Conservation (phyloP, 2,329 filamentous ascomycete genomes). For the Pseudogymnoascus verrucosus region DNA sequence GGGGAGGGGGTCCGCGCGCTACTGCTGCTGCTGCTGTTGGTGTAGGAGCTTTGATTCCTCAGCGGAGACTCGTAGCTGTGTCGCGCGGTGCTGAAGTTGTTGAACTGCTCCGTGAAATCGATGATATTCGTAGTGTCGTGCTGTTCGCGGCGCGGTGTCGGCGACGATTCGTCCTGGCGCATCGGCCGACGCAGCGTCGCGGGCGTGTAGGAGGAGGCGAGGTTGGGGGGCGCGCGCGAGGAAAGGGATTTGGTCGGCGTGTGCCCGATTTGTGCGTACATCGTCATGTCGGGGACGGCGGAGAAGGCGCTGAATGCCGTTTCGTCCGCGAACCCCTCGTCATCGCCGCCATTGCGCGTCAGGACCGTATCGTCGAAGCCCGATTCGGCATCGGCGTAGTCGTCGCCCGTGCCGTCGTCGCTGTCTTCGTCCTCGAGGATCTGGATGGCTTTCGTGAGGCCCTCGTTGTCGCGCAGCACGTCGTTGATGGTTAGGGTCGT, state of each 20-base stretch:
- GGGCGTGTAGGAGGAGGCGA: not conserved
- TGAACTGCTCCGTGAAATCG: conserved; percentile 79
- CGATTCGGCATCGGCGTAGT: conserved; percentile 23
- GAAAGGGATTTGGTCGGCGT: conserved; percentile 49
- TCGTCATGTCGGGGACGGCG: conserved; percentile 78
- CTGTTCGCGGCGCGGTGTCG: conserved; percentile 29
- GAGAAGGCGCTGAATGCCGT: conserved; percentile 70
- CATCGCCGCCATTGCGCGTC: conserved; percentile 26
- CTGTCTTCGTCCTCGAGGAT: conserved; percentile 49
- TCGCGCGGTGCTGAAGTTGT: conserved; percentile 38
- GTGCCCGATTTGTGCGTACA: conserved; percentile 66
- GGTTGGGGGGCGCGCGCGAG: not conserved
- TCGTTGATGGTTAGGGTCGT: conserved; percentile 37
- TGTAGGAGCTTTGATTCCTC: conserved; percentile 16
- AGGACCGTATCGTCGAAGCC: conserved; percentile 23
- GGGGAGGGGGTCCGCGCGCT: conserved; percentile 9
- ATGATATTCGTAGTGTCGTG: conserved; percentile 67
- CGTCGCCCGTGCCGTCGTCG: conserved; percentile 18
- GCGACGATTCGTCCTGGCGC: not conserved
- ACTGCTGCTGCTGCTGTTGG: not conserved
- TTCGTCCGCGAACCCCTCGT: conserved; percentile 29
- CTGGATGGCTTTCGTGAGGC: conserved; percentile 50
- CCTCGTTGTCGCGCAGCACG: conserved; percentile 46
- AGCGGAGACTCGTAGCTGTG: not conserved
- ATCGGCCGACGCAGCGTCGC: not conserved